phyloP scores from a whole-genome alignment of 441 rosid species.

The Pelargonium fulgidum region DNA sequence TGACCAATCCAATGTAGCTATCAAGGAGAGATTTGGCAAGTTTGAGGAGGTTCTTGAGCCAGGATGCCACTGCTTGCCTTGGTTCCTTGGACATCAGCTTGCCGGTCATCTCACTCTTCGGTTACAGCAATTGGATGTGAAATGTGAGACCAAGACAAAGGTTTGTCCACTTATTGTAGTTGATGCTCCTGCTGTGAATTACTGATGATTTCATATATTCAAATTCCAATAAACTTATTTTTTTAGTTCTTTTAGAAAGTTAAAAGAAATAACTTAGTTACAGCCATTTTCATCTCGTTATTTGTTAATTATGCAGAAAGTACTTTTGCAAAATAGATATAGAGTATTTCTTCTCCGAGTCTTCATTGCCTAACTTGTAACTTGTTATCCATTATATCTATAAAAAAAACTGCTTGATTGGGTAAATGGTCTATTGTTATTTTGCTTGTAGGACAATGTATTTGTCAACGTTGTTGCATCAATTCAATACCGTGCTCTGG shows the following conservation, averaged over 20 bases:
- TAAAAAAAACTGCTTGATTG: too few species aligned
- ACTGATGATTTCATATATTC: too few species aligned
- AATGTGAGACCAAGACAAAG: slow-evolving; percentile 55
- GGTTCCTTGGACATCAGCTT: slow-evolving; percentile 47
- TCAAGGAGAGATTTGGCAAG: slow-evolving; percentile 49
- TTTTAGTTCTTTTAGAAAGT: too few species aligned
- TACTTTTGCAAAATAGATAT: too few species aligned
- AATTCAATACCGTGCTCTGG: slow-evolving; percentile 38
- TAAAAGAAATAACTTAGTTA: too few species aligned
- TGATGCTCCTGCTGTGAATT: background rate
- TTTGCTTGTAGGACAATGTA: slow-evolving; percentile 39
- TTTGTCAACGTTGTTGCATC: slow-evolving; percentile 53
- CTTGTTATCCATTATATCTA: background rate
- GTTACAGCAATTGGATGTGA: slow-evolving; percentile 52
- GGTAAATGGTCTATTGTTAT: background rate
- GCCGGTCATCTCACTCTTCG: slow-evolving; percentile 52
- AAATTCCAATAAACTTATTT: too few species aligned
- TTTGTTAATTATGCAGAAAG: too few species aligned
- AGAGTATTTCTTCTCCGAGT: too few species aligned
- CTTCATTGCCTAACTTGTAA: background rate
- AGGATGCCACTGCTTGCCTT: slow-evolving; percentile 57
- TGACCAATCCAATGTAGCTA: slow-evolving; percentile 57
- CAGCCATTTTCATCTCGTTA: too few species aligned
- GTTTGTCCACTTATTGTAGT: slow-evolving; percentile 19
- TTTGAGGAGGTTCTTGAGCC: slow-evolving; percentile 53